Evolutionary conservation across 2,329 filamentous ascomycete species (phyloP), one percentile per base, ranked within the genome.

Genomic region (Ceratocystis alfenasii): DNA sequence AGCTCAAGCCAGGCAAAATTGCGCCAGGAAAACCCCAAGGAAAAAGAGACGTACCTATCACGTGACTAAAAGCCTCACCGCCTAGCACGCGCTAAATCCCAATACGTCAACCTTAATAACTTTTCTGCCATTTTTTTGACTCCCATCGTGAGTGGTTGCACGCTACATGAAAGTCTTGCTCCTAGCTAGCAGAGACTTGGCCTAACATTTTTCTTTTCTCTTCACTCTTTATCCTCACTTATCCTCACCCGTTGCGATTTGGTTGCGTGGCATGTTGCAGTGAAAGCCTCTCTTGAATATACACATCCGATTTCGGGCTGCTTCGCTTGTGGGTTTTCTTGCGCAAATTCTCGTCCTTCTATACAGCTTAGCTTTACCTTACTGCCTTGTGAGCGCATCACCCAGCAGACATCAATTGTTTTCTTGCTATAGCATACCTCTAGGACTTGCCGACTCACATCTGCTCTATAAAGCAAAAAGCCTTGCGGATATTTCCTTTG

Each of bases 121-220:
- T 63, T 62, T 63, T 63, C 30, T 63, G 61, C 41, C 61, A 50
- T 30, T 20, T 63, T 63, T 63, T 63, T 7, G 10, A 36, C 25
- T 53, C 36, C 48, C 22, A 59, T 59, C 28, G 28, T 36, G 17
- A 36, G 33, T 36, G 28, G 30, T 17, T 25, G 20, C 30, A 36
- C 30, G 28, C 28, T 33, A 30, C 55, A 36, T 28, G 55, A 28
- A 59, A 59, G 55, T 36, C 30, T 15, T 59, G 55, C 55, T 30
- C 3, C 33, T 7, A 59, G 48, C n/a, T 59, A 25, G 8, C 28
- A 6, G 55, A 17, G 15, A 36, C 17, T 10, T 36, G 28, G 12
- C 30, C 28, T 25, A 20, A 20, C n/a, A 28, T 53, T 10, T 53
- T 22, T 17, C 22, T 59, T 20, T 59, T 36, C n/a, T 20, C 36